A percentile compares a stretch with the other conserved stretches of the same genome.
These are phyloP conservation scores for Trichoderma koningii DNA, from an alignment of 2,329 filamentous ascomycete species.

Conservation along the genomic window DNA sequence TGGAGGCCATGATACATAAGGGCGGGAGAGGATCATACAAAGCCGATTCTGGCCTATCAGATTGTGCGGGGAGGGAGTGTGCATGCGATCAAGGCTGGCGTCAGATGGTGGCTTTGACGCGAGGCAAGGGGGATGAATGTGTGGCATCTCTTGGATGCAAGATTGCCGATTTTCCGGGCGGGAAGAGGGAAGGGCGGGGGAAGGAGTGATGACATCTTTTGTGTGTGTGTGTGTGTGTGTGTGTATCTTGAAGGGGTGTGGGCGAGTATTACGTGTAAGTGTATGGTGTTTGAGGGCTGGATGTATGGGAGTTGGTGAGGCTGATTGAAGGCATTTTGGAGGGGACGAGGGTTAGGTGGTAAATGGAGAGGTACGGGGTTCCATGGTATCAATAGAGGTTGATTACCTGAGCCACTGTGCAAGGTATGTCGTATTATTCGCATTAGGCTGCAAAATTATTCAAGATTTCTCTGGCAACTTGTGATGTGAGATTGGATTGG, in stretches of 20 bases:
- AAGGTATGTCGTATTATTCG: neutral
- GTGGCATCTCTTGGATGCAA: neutral
- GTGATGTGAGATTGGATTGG: neutral
- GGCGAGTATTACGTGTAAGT: neutral
- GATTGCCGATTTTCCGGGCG: slow-evolving; percentile 16
- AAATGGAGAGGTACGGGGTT: no score
- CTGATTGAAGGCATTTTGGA: neutral
- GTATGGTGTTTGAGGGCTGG: no score
- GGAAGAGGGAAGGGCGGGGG: neutral
- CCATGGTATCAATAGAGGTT: no score
- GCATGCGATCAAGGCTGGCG: neutral
- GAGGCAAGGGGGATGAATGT: no score
- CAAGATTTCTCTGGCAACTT: neutral
- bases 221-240: neutral
- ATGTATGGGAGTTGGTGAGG: no score
- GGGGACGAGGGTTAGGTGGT: no score
- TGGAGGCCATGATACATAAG: neutral
- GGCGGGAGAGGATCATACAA: no score
- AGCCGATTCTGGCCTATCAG: neutral
- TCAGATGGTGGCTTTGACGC: neutral
- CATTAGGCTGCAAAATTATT: no score
- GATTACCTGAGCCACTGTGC: neutral
- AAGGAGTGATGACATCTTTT: no score
- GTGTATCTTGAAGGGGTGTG: neutral
- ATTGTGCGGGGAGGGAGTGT: neutral